Conservation (phyloP, 2,329 filamentous ascomycete genomes). For the Penicillium aurantiogriseum region DNA sequence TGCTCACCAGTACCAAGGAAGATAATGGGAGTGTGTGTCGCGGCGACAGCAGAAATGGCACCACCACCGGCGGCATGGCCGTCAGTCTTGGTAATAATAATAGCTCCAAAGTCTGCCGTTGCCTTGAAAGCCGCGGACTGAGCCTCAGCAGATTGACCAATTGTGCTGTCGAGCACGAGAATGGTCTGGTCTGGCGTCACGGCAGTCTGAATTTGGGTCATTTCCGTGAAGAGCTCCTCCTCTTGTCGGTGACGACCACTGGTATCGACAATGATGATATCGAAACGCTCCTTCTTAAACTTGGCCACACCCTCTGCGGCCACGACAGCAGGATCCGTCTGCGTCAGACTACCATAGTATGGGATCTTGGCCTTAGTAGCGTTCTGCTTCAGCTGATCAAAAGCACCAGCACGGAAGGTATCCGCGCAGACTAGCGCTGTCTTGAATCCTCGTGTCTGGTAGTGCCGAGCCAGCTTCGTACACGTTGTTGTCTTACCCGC, state of each 20-base stretch:
- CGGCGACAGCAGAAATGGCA: constrained; percentile 94
- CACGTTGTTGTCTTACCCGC: constrained; percentile 97
- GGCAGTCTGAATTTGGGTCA: constrained; percentile 92
- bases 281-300: constrained; percentile 98
- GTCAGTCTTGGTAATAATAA: constrained; percentile 98
- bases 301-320: constrained; percentile 95
- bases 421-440: constrained; percentile 94
- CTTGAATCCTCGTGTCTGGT: constrained; percentile 89
- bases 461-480: constrained; percentile 93
- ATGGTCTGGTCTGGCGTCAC: constrained; percentile 94
- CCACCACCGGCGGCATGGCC: constrained; percentile 93
- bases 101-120: constrained; percentile 92
- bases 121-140: constrained; percentile 98
- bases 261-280: constrained; percentile 98
- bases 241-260: constrained; percentile 94
- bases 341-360: constrained; percentile 94
- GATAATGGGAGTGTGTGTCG: constrained; percentile 93
- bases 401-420: constrained; percentile 96
- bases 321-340: constrained; percentile 92
- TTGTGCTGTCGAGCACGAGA: constrained; percentile 95
- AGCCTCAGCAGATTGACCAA: constrained; percentile 91
- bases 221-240: constrained; percentile 91
- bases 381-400: constrained; percentile 98
- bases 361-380: constrained; percentile 98
- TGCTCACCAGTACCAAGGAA: constrained; percentile 98